Evolutionary conservation across 805 yeast species (phyloP).

Genomic region (Yamadazyma olivae): DNA sequence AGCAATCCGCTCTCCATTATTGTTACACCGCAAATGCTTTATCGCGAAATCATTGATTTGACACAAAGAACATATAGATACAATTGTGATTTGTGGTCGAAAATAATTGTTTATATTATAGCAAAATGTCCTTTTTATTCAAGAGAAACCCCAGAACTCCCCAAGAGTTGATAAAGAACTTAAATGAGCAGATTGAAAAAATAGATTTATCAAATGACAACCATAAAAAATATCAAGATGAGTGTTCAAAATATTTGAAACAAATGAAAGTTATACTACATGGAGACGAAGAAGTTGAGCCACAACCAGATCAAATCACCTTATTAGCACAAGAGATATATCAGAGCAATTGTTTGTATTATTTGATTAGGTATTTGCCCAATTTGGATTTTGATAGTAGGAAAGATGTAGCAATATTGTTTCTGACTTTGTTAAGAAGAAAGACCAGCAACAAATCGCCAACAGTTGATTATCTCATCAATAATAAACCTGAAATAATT

Average conservation of each 20-base stretch:
- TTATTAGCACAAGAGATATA: constrained; percentile 79
- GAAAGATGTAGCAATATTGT: constrained; percentile 73
- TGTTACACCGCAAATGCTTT: too few relatives aligned
- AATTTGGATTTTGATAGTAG: constrained; percentile 85
- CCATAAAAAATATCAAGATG: constrained; percentile 61
- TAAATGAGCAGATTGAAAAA: constrained; percentile 70
- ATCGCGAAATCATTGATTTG: too few relatives aligned
- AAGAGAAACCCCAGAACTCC: constrained; percentile 90
- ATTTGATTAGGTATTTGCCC: constrained; percentile 56
- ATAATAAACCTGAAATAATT: constrained; percentile 61
- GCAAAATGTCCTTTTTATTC: constrained; percentile 88
- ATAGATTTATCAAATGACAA: constrained; percentile 42
- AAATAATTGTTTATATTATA: too few relatives aligned
- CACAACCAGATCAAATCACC: constrained; percentile 71
- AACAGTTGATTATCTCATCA: constrained; percentile 77
- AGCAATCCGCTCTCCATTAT: neutral
- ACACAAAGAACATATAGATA: too few relatives aligned
- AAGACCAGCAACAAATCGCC: constrained; percentile 76
- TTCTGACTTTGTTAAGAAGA: constrained; percentile 74
- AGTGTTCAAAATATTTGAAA: constrained; percentile 58
- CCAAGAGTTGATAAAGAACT: constrained; percentile 70
- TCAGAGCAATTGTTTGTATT: constrained; percentile 62
- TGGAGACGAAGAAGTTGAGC: constrained; percentile 65
- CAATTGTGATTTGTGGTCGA: too few relatives aligned
- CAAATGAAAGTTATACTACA: constrained; percentile 65